Evolutionary conservation across 2,329 filamentous ascomycete genomes (phyloP).

Genomic region (Verticillium tricorpus): DNA sequence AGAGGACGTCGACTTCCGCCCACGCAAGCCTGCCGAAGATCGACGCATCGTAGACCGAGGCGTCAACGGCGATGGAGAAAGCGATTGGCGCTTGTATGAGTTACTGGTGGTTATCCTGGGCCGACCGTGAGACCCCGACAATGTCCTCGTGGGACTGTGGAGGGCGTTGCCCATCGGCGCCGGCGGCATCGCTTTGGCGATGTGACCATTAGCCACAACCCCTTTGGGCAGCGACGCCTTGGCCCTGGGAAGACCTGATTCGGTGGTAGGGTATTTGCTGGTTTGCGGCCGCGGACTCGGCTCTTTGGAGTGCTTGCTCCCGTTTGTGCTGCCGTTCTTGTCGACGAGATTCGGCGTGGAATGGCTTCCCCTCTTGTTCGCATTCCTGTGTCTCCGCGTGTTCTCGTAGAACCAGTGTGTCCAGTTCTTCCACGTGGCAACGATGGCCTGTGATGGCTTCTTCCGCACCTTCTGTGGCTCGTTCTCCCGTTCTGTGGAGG

Average conservation of each 20-base stretch:
- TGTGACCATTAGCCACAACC: conserved; percentile 47
- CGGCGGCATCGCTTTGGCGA: conserved; percentile 18
- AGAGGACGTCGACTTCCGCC: conserved; percentile 92
- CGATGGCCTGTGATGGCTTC: conserved; percentile 54
- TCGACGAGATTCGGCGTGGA: conserved; percentile 56
- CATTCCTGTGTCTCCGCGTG: conserved; percentile 44
- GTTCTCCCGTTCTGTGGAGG: conserved; percentile 19
- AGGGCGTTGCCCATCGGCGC: conserved; percentile 4
- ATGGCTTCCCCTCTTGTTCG: conserved; percentile 46
- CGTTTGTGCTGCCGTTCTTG: conserved; percentile 38
- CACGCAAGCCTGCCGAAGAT: conserved; percentile 76
- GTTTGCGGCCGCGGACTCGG: conserved; percentile 56
- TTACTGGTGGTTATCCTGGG: conserved; percentile 32
- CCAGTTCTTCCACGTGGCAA: conserved; percentile 60
- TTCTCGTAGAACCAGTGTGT: conserved; percentile 60
- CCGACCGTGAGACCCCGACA: conserved; percentile 18
- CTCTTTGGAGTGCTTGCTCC: conserved; percentile 43
- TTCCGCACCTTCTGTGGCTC: conserved; percentile 45
- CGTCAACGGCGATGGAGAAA: conserved; percentile 83
- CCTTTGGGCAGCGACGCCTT: conserved; percentile 45
- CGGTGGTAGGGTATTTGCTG: conserved; percentile 47
- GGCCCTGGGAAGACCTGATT: conserved; percentile 26
- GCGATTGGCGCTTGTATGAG: conserved; percentile 67
- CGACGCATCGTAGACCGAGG: conserved; percentile 83
- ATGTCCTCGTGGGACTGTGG: conserved; percentile 22